A percentile compares a stretch with the other conserved stretches of the same genome.
Conservation (phyloP, 2,329 filamentous ascomycete species). For the Trichoderma brevicompactum region DNA sequence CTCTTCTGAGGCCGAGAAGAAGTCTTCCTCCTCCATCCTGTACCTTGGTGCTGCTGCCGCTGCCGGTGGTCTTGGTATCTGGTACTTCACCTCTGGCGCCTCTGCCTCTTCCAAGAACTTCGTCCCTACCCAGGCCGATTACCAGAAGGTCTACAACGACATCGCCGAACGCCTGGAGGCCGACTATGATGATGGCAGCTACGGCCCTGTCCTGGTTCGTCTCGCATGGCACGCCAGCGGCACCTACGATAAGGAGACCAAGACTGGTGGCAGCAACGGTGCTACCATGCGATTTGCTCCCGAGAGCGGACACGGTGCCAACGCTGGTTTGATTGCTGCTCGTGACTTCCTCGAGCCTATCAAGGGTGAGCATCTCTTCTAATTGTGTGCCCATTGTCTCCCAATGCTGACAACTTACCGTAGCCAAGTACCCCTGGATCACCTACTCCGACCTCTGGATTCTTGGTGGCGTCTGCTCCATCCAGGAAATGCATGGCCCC, state of each 20-base stretch:
- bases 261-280: constrained; percentile 91
- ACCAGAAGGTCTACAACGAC: constrained; percentile 92
- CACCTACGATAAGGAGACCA: constrained; percentile 86
- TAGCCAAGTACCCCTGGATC: constrained; percentile 86
- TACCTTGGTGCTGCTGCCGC: constrained; percentile 64
- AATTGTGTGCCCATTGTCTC: background rate
- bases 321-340: constrained; percentile 83
- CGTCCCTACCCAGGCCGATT: constrained; percentile 80
- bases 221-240: constrained; percentile 94
- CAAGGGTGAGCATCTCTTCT: constrained; percentile 63
- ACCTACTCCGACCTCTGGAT: constrained; percentile 97
- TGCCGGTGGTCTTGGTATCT: constrained; percentile 67
- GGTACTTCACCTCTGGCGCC: constrained; percentile 63
- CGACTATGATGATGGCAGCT: constrained; percentile 96
- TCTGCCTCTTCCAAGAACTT: constrained; percentile 62
- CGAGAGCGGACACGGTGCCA: constrained; percentile 88
- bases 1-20: constrained; percentile 68
- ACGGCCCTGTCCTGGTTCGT: constrained; percentile 86
- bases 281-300: constrained; percentile 96
- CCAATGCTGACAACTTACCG: background rate
- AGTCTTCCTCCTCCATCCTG: constrained; percentile 54
- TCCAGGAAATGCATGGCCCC: constrained; percentile 96
- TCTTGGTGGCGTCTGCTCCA: constrained; percentile 77
- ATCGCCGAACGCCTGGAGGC: constrained; percentile 81
- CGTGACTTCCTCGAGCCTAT: constrained; percentile 93